Conservation (phyloP, 441 rosid species). For the Hura crepitans region DNA sequence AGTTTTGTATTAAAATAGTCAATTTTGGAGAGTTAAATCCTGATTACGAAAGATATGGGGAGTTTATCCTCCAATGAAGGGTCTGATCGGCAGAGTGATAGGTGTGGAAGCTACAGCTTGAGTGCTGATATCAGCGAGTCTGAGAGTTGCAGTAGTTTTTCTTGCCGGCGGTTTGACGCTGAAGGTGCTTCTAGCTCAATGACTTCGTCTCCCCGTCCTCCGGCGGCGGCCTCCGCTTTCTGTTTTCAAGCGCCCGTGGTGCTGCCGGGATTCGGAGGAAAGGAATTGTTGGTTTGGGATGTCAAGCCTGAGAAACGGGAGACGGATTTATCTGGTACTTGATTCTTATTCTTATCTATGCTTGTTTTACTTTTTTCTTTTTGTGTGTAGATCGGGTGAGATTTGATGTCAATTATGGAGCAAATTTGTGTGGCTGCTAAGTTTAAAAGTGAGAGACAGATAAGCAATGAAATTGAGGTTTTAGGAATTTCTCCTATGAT, state of each 20-base stretch:
- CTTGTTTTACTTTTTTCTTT: neutral
- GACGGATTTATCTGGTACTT: constrained; percentile 53
- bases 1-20: no score
- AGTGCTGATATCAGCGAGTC: constrained; percentile 97
- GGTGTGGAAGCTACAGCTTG: constrained; percentile 84
- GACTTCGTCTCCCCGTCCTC: constrained; percentile 51
- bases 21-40: constrained; percentile 29
- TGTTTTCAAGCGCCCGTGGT: constrained; percentile 51
- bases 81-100: constrained; percentile 55
- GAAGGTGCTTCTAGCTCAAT: constrained; percentile 64
- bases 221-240: constrained; percentile 29
- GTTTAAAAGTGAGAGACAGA: neutral
- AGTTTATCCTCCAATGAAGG: constrained; percentile 60
- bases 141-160: constrained; percentile 80
- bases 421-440: neutral
- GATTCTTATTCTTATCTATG: neutral
- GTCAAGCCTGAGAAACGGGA: constrained; percentile 51
- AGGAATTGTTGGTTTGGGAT: constrained; percentile 67
- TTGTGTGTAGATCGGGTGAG: neutral
- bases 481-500: neutral
- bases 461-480: neutral
- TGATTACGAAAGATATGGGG: constrained; percentile 37
- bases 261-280: constrained; percentile 77
- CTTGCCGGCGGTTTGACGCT: constrained; percentile 54
- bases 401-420: constrained; percentile 2